A percentile compares a stretch with the other conserved stretches of the same genome.
Evolutionary conservation across 495 filamentous ascomycete genomes (phyloP).

Genomic region (Chaetomium fimeti): DNA sequence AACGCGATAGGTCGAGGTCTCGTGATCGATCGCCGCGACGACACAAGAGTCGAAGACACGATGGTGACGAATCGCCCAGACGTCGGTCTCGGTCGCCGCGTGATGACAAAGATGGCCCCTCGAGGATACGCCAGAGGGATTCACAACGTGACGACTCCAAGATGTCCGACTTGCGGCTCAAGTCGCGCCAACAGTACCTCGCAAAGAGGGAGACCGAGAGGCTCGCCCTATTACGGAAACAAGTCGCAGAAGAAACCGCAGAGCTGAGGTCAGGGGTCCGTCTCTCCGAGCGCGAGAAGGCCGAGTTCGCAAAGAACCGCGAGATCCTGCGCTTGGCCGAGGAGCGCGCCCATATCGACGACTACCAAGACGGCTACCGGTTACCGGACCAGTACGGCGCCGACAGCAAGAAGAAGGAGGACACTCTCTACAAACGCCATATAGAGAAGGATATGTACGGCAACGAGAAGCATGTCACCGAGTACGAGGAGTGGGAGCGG

Average conservation of each 20-base stretch:
- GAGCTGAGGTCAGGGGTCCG: conserved; percentile 76
- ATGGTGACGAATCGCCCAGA: conserved; percentile 33
- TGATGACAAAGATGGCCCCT: conserved; percentile 16
- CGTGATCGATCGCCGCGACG: conserved; percentile 38
- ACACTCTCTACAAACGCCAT: conserved; percentile 86
- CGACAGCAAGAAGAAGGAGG: conserved; percentile 84
- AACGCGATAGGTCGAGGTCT: conserved; percentile 43
- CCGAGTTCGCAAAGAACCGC: conserved; percentile 86
- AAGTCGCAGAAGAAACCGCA: conserved; percentile 85
- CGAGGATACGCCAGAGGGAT: conserved; percentile 16
- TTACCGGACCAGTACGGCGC: conserved; percentile 94
- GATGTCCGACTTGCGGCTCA: conserved; percentile 72
- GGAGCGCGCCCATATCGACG: conserved; percentile 83
- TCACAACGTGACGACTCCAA: conserved; percentile 42
- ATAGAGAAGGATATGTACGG: conserved; percentile 86
- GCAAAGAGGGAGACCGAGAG: conserved; percentile 88
- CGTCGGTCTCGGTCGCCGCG: conserved; percentile 30
- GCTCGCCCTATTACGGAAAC: conserved; percentile 77
- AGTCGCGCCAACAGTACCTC: conserved; percentile 88
- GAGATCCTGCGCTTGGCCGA: conserved; percentile 85
- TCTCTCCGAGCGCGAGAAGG: conserved; percentile 75
- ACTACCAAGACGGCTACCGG: conserved; percentile 88
- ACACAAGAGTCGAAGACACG: conserved; percentile 35
- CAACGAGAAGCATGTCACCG: conserved; percentile 85
- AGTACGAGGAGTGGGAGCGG: conserved; percentile 93